Evolutionary conservation across 257 asterid species (phyloP).

Genomic region (Mentha longifolia): DNA sequence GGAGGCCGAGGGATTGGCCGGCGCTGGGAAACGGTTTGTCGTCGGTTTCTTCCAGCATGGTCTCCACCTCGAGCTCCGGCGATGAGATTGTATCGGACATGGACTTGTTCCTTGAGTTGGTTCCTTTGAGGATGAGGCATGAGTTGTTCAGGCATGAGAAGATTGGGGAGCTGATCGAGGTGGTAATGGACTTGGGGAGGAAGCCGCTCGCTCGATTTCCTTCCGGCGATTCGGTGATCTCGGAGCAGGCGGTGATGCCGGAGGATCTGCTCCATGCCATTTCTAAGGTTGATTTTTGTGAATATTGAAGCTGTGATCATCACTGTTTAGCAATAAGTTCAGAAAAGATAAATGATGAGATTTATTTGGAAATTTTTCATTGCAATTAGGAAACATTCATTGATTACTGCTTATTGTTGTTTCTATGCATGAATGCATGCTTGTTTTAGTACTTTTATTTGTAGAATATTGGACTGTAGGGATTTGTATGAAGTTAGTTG

Average conservation of each 20-base stretch:
- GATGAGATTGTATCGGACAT: constrained; percentile 76
- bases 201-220: constrained; percentile 96
- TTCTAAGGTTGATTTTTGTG: constrained; percentile 67
- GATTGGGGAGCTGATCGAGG: constrained; percentile 77
- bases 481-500: constrained; percentile 31
- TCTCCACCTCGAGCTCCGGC: constrained; percentile 57
- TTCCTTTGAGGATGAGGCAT: constrained; percentile 78
- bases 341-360: not conserved
- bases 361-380: constrained; percentile 11
- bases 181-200: constrained; percentile 98
- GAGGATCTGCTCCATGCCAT: constrained; percentile 83
- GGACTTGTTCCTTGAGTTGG: constrained; percentile 82
- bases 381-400: not conserved
- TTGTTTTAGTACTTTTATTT: constrained; percentile 12
- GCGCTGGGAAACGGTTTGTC: constrained; percentile 59
- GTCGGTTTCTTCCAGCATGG: constrained; percentile 46
- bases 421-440: constrained; percentile 6
- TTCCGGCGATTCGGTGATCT: constrained; percentile 84
- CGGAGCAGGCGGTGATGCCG: constrained; percentile 69
- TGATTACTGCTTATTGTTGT: not conserved
- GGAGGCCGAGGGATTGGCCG: constrained; percentile 55
- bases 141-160: constrained; percentile 67
- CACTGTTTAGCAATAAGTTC: not conserved
- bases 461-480: constrained; percentile 16
- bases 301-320: constrained; percentile 14